Conservation (phyloP, 106 monocot species). For the Hemerocallis citrina region DNA sequence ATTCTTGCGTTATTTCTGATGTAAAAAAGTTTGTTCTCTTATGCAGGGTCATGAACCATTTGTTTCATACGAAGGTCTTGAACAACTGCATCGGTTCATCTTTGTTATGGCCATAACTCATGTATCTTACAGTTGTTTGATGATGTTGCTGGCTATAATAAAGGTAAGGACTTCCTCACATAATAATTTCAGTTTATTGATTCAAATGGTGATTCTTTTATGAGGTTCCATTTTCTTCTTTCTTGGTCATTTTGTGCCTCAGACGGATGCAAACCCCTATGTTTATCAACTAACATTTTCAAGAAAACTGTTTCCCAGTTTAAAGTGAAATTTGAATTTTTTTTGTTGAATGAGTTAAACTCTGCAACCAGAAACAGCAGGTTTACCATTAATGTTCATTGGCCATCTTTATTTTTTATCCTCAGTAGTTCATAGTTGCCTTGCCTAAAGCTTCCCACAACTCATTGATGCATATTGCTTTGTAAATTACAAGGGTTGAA, state of each 20-base stretch:
- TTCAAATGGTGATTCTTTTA: neutral
- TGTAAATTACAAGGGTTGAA: no score
- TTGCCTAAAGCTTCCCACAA: no score
- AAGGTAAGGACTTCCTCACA: conserved; percentile 44
- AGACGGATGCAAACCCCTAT: no score
- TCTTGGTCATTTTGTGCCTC: neutral
- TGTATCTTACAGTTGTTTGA: conserved; percentile 91
- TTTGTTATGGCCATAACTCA: conserved; percentile 99
- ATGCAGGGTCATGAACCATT: conserved; percentile 88
- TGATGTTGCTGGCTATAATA: conserved; percentile 82
- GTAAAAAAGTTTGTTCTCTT: neutral
- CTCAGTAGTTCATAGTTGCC: no score
- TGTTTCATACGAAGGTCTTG: conserved; percentile 85
- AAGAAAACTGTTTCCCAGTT: no score
- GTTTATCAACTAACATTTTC: no score
- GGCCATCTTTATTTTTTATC: no score
- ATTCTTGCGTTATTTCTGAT: neutral
- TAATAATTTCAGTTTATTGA: neutral
- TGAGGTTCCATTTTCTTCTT: neutral
- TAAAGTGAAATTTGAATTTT: no score
- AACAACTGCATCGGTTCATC: conserved; percentile 95
- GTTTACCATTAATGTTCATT: no score
- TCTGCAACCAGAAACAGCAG: no score
- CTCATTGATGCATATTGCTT: no score
- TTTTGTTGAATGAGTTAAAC: no score